These are phyloP conservation scores for Teratosphaeria pseudoeucalypti DNA, from an alignment of 2,329 filamentous ascomycete genomes.

Conservation along the genomic window DNA sequence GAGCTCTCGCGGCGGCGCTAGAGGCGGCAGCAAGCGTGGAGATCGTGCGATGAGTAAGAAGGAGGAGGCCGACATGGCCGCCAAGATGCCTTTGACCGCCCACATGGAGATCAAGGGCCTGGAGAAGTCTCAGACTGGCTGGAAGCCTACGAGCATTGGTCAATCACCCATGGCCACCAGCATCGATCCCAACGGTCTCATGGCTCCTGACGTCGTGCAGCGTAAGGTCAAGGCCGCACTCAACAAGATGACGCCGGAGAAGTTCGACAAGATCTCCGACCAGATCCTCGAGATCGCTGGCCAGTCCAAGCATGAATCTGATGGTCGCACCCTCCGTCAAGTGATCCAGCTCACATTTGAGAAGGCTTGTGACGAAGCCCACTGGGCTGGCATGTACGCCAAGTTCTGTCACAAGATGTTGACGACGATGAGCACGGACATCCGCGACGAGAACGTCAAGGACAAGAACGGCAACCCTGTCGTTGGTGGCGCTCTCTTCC, in stretches of 20 bases:
- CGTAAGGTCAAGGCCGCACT: constrained; percentile 96
- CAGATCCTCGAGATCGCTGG: constrained; percentile 87
- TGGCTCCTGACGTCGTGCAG: constrained; percentile 89
- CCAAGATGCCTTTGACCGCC: constrained; percentile 84
- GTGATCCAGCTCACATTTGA: constrained; percentile 99
- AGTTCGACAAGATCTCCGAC: constrained; percentile 90
- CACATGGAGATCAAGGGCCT: constrained; percentile 75
- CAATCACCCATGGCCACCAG: constrained; percentile 30
- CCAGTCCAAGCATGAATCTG: constrained; percentile 90
- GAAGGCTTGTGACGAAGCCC: constrained; percentile 95
- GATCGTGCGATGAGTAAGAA: constrained; percentile 40
- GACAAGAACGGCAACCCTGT: constrained; percentile 85
- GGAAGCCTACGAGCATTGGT: constrained; percentile 73
- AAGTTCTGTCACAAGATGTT: constrained; percentile 98
- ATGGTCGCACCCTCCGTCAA: constrained; percentile 88
- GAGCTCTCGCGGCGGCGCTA: constrained; percentile 38
- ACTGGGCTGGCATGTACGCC: constrained; percentile 98
- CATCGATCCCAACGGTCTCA: constrained; percentile 44
- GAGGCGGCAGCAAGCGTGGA: constrained; percentile 46
- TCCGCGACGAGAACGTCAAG: constrained; percentile 87
- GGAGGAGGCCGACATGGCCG: constrained; percentile 60
- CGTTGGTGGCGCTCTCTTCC: constrained; percentile 86
- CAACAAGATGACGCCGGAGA: constrained; percentile 99
- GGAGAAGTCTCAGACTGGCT: constrained; percentile 60
- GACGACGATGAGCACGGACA: constrained; percentile 85